These are phyloP conservation scores for Fraxinus nigra DNA, from an alignment of 305 asterid species.

Conservation along the genomic window DNA sequence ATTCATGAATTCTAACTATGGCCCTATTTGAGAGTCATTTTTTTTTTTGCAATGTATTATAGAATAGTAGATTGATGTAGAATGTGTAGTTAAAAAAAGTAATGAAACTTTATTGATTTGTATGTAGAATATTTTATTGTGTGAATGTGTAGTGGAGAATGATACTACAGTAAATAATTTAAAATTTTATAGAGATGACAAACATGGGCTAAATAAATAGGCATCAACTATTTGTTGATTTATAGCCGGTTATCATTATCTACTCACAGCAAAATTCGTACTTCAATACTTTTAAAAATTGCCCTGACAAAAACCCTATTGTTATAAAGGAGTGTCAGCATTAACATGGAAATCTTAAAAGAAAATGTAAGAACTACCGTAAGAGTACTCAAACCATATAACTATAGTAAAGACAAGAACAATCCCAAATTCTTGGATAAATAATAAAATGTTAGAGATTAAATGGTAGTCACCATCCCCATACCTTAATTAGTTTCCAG, in stretches of 20 bases:
- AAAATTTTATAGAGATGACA: too few species aligned
- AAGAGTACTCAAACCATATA: background rate
- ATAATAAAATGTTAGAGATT: background rate
- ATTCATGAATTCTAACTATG: background rate
- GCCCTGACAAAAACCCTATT: background rate
- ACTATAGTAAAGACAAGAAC: background rate
- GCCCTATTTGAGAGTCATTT: too few species aligned
- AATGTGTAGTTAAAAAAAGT: too few species aligned
- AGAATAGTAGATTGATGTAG: too few species aligned
- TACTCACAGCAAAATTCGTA: background rate
- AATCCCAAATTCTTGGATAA: background rate
- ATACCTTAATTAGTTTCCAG: too few species aligned
- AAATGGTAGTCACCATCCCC: too few species aligned
- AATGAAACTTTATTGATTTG: too few species aligned
- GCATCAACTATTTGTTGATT: background rate
- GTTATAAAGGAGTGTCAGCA: background rate
- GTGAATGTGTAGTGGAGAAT: too few species aligned
- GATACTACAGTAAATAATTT: too few species aligned
- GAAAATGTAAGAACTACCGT: background rate
- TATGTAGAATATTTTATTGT: too few species aligned
- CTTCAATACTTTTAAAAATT: too few species aligned
- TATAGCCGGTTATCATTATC: background rate
- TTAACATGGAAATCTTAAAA: background rate
- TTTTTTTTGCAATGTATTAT: too few species aligned
- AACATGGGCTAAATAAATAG: background rate